These are phyloP conservation scores for Baorangia bicolor DNA, from an alignment of 768 basidiomycete genomes.

Conservation along the genomic window DNA sequence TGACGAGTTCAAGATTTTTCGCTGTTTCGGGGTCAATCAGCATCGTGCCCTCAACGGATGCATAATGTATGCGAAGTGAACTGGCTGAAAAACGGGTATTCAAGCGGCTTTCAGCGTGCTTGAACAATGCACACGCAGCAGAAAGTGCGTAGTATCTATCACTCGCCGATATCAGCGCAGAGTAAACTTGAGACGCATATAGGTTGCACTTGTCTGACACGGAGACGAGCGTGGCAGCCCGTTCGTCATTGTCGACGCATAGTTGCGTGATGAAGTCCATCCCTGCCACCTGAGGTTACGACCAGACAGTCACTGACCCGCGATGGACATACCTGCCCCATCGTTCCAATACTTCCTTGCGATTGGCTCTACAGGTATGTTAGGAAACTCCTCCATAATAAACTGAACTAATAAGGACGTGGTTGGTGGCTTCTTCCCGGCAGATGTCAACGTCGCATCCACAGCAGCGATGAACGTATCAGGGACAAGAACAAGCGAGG, in stretches of 20 bases:
- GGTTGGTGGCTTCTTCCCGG: slow-evolving; percentile 42
- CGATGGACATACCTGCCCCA: slow-evolving; percentile 50
- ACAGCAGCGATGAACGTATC: slow-evolving; percentile 70
- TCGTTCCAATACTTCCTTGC: slow-evolving; percentile 86
- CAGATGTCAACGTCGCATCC: slow-evolving; percentile 47
- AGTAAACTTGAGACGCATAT: slow-evolving; percentile 28
- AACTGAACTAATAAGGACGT: slow-evolving; percentile 70
- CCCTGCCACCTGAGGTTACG: slow-evolving; percentile 43
- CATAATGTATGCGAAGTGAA: slow-evolving; percentile 74
- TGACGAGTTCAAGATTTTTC: slow-evolving; percentile 85
- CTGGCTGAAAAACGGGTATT: slow-evolving; percentile 68
- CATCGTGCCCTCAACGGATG: slow-evolving; percentile 88
- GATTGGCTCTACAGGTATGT: slow-evolving; percentile 65
- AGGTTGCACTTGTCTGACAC: slow-evolving; percentile 71
- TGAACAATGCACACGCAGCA: slow-evolving; percentile 84
- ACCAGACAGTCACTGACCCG: not conserved
- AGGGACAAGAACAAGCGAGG: slow-evolving; percentile 72
- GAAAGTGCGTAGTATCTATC: slow-evolving; percentile 85
- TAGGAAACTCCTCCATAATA: slow-evolving; percentile 73
- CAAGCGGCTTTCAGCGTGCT: slow-evolving; percentile 68
- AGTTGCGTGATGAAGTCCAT: slow-evolving; percentile 77
- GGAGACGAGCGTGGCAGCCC: slow-evolving; percentile 76
- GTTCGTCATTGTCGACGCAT: slow-evolving; percentile 77
- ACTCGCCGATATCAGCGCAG: slow-evolving; percentile 3
- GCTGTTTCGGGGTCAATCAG: slow-evolving; percentile 91